Base-by-base conservation (phyloP, 2,329 filamentous ascomycete species). In the Pseudocercospora crystallina region DNA sequence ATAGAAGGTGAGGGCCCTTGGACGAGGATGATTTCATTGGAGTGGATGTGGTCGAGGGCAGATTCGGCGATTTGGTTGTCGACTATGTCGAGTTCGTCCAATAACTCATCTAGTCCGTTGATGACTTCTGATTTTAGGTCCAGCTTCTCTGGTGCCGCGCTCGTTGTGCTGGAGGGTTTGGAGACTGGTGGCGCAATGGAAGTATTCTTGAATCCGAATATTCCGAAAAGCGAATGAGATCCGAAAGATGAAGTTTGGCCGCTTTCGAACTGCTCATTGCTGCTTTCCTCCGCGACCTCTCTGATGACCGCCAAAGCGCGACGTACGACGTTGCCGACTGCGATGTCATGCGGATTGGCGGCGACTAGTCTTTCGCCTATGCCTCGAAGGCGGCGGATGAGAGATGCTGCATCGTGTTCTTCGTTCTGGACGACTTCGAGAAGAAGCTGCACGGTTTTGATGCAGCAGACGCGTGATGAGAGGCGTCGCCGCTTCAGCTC, bases 401-500 rank as follows among this genome's bases (percentile, higher is more conserved):
- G 83, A 63, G 86, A 84, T 43, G 84, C 81, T 40, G 90, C 85
- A 69, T 92, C 87, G 54, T 80, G 80, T 74, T 86, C 91, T 61
- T 87, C 87, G 58, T 85, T 85, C 31, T 88, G 88, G 44, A 99
- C 89, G 15, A 96, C 88, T 54, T 89, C 87, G 44, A 90, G 82
- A 37, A 99, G 83, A 26, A 97, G 84, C 63, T 95, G 87, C 15
- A 91, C 89, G 2, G 92, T 97, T 54, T 91, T 91, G 52, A 94
- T 84, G 50, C 94, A 94, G 73, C 91, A 96, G 69, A 88, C 83
- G 70, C 94, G 84, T 40, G 91, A 89, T 59, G 89, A 89, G 65
- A 99, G 95, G 68, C 97, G 92, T 62, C 91, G 81, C 68, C 91
- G 81, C 72, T 96, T 96, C 59, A 99, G 81, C 14, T 96, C 84